Evolutionary conservation across 805 yeast genomes (phyloP).

Genomic region (Kodamaea jinghongensis): DNA sequence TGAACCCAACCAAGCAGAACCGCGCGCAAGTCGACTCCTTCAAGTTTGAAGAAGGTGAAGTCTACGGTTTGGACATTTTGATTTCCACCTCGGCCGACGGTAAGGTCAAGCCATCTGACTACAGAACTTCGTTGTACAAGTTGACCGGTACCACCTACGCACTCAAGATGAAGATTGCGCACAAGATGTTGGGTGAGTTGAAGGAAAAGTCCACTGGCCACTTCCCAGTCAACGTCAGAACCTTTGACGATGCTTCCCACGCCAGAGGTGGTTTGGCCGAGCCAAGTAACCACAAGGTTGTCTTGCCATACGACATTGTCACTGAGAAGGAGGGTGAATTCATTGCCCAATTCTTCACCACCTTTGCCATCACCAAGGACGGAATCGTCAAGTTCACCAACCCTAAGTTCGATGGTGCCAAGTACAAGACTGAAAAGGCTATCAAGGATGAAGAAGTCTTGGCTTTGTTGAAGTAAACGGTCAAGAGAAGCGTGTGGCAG

Average conservation of each 20-base stretch:
- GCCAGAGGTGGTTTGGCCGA: conserved; percentile 74
- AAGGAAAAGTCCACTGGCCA: conserved; percentile 58
- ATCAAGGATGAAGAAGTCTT: no score
- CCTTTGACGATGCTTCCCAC: conserved; percentile 65
- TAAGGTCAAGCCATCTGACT: conserved; percentile 57
- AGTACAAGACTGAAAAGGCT: conserved; percentile 53
- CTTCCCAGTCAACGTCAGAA: conserved; percentile 68
- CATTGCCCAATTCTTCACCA: conserved; percentile 71
- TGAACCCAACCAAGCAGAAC: conserved; percentile 71
- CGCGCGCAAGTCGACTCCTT: conserved; percentile 58
- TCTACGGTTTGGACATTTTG: conserved; percentile 71
- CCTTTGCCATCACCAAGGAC: conserved; percentile 70
- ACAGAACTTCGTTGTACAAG: conserved; percentile 68
- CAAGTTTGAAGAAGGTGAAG: conserved; percentile 72
- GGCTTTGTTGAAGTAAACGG: no score
- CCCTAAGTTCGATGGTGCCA: conserved; percentile 47
- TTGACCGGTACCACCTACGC: conserved; percentile 66
- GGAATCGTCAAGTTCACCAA: conserved; percentile 65
- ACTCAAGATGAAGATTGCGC: conserved; percentile 69
- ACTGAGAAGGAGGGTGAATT: conserved; percentile 64
- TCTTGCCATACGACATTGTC: conserved; percentile 65
- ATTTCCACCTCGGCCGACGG: conserved; percentile 64
- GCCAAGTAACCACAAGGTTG: conserved; percentile 63
- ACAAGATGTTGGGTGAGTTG: conserved; percentile 62
- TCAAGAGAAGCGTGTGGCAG: no score